phyloP scores from a whole-genome alignment of 352 stramenopile genomes.

The Phytophthora brassicae region DNA sequence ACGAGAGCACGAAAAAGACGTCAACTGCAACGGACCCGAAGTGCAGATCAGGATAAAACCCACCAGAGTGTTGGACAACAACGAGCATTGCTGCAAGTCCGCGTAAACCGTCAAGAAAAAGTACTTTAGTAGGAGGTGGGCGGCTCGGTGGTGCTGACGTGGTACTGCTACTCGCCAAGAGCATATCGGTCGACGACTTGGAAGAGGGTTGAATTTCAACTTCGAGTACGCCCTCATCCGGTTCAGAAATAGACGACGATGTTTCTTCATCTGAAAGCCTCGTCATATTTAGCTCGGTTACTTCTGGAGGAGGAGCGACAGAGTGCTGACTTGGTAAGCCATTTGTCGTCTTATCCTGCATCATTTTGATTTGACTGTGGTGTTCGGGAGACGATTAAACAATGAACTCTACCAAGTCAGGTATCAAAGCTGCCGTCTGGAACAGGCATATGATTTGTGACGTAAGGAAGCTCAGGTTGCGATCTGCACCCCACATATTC shows the following conservation, averaged over 20 bases:
- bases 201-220: neutral
- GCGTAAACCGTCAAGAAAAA: conserved; percentile 23
- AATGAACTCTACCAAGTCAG: too few relatives aligned
- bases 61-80: conserved; percentile 19
- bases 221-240: conserved; percentile 11
- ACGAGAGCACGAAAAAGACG: conserved; percentile 30
- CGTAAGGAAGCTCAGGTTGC: too few relatives aligned
- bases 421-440: too few relatives aligned
- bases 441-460: too few relatives aligned
- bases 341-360: neutral
- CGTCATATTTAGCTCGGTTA: neutral
- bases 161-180: neutral
- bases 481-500: too few relatives aligned
- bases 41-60: conserved; percentile 19
- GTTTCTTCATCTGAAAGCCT: conserved; percentile 9
- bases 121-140: conserved; percentile 12
- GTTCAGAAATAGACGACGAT: neutral
- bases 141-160: neutral
- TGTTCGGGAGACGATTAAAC: neutral
- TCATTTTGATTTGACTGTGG: neutral
- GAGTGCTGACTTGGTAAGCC: neutral
- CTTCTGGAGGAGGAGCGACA: neutral
- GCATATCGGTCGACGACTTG: neutral
- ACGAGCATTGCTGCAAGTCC: conserved; percentile 27
- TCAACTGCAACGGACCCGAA: conserved; percentile 19